Conservation (phyloP, 768 basidiomycete species). For the Hericium erinaceus region DNA sequence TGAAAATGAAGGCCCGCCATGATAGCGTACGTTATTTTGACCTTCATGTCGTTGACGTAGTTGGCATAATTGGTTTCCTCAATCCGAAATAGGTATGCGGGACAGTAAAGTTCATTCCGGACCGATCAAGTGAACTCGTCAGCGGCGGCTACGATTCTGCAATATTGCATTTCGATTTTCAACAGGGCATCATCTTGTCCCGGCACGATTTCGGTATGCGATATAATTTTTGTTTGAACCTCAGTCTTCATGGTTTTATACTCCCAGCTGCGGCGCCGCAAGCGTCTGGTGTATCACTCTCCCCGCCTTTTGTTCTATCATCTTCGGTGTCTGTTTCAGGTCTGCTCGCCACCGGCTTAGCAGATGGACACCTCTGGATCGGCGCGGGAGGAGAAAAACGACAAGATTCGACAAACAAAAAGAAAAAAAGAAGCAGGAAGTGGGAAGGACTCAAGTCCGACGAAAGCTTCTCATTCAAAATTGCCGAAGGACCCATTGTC, state of each 20-base stretch:
- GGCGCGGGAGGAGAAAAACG: slow-evolving; percentile 59
- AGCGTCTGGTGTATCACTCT: slow-evolving; percentile 44
- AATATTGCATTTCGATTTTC: slow-evolving; percentile 59
- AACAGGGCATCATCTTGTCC: slow-evolving; percentile 47
- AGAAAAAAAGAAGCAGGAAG: slow-evolving; percentile 46
- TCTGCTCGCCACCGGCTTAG: slow-evolving; percentile 59
- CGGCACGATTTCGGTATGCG: slow-evolving; percentile 47
- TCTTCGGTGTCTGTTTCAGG: slow-evolving; percentile 50
- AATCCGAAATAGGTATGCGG: slow-evolving; percentile 53
- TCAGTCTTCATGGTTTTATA: not conserved
- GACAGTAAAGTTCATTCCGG: slow-evolving; percentile 61
- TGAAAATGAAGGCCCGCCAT: slow-evolving; percentile 54
- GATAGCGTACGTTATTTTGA: slow-evolving; percentile 39
- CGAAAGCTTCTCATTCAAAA: slow-evolving; percentile 35
- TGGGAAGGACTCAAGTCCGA: slow-evolving; percentile 62
- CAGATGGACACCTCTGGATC: slow-evolving; percentile 65
- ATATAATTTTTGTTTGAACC: not conserved
- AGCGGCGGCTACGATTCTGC: slow-evolving; percentile 71
- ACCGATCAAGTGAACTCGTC: slow-evolving; percentile 60
- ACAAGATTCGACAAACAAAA: slow-evolving; percentile 12
- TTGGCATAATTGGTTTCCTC: not conserved
- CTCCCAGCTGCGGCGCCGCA: slow-evolving; percentile 30
- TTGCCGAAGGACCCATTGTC: slow-evolving; percentile 69
- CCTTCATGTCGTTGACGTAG: not conserved
- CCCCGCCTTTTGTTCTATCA: slow-evolving; percentile 69